Conservation (phyloP, 1,139 yeast genomes). For the Yamadazyma dendronema region DNA sequence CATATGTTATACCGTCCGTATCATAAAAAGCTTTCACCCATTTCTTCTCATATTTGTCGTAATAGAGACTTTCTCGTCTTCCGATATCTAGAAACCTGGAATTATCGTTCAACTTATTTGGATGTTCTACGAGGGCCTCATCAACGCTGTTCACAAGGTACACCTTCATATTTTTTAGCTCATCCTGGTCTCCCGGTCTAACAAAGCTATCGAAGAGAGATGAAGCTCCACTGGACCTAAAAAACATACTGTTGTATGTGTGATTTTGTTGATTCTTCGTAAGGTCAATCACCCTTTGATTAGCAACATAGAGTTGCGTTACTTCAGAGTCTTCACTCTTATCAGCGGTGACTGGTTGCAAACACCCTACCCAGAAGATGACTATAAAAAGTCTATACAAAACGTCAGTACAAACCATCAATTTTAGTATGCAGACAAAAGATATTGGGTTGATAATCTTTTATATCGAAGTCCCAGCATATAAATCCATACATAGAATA, state of each 20-base stretch:
- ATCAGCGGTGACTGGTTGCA: too few species aligned
- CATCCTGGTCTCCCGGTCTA: not conserved
- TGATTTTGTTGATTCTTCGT: not conserved
- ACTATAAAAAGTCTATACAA: too few species aligned
- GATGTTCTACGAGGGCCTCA: conserved; percentile 10
- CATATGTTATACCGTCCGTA: not conserved
- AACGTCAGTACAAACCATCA: too few species aligned
- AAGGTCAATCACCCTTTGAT: not conserved
- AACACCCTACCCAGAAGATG: too few species aligned
- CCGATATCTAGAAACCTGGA: conserved; percentile 15
- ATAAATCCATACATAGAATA: too few species aligned
- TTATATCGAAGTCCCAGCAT: too few species aligned
- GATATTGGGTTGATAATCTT: too few species aligned
- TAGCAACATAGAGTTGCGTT: too few species aligned
- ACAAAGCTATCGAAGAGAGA: not conserved
- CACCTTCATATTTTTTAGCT: not conserved
- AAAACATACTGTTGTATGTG: not conserved
- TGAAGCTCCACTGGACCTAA: not conserved
- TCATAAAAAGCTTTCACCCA: conserved; percentile 15
- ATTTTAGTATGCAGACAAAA: too few species aligned
- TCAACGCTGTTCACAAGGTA: conserved; percentile 10
- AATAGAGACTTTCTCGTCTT: conserved; percentile 15
- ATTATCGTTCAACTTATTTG: conserved; percentile 6
- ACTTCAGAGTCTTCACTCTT: too few species aligned
- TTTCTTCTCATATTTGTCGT: conserved; percentile 13